A percentile compares a stretch with the other conserved stretches of the same genome.
Conservation (phyloP, 768 basidiomycete genomes). For the Pholiota conissans region DNA sequence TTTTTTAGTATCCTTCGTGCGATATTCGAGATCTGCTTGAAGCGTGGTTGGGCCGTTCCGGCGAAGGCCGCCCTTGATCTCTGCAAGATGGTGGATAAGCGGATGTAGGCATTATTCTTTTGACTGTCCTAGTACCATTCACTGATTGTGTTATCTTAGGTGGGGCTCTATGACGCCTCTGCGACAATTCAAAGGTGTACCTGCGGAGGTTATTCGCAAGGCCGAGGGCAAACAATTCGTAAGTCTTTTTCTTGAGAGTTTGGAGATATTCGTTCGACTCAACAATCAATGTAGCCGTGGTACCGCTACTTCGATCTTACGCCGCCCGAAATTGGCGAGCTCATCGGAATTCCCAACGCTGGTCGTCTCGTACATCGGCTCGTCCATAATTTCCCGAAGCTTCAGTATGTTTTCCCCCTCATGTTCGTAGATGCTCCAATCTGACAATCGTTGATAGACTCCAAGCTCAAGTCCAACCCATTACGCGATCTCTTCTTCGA, state of each 20-base stretch:
- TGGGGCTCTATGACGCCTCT: constrained; percentile 98
- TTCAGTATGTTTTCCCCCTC: constrained; percentile 56
- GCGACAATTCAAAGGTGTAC: constrained; percentile 92
- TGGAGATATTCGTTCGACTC: not conserved
- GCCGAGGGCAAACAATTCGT: constrained; percentile 99
- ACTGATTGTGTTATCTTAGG: constrained; percentile 39
- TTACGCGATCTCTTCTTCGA: constrained; percentile 89
- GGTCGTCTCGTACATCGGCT: constrained; percentile 89
- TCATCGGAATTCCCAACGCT: constrained; percentile 92
- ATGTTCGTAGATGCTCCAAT: not conserved
- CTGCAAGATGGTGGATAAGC: constrained; percentile 94
- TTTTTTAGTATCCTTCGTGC: constrained; percentile 79
- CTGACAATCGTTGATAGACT: constrained; percentile 43
- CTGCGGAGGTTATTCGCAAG: constrained; percentile 80
- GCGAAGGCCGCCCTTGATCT: constrained; percentile 89
- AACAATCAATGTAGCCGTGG: constrained; percentile 64
- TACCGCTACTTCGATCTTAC: constrained; percentile 94
- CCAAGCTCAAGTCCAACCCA: constrained; percentile 95
- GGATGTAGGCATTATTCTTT: constrained; percentile 48
- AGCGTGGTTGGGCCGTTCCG: constrained; percentile 96
- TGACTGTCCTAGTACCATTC: not conserved
- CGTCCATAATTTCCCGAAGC: constrained; percentile 95
- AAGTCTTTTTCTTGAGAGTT: constrained; percentile 27
- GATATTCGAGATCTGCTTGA: constrained; percentile 96
- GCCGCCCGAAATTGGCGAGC: constrained; percentile 92